phyloP scores from a whole-genome alignment of 164 flowering plant species.

The Nelumbo lutea region DNA sequence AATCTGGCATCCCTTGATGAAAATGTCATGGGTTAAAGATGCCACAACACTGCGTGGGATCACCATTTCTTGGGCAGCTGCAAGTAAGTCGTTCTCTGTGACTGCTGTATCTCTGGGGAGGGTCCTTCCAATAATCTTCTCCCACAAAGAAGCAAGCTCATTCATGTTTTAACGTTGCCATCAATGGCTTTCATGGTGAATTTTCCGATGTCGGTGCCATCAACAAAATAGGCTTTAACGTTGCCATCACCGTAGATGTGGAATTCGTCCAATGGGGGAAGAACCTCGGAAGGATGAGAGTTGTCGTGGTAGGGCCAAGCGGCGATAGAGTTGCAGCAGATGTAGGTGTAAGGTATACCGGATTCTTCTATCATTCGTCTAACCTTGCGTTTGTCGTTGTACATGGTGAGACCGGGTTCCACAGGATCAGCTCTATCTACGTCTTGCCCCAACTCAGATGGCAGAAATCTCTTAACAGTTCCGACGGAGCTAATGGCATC shows the following conservation, averaged over 20 bases:
- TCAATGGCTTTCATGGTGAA: constrained; percentile 46
- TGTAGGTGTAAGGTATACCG: constrained; percentile 53
- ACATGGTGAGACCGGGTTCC: constrained; percentile 64
- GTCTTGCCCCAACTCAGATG: constrained; percentile 80
- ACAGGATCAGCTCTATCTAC: constrained; percentile 64
- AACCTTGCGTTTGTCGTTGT: constrained; percentile 46
- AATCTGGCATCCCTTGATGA: constrained; percentile 52
- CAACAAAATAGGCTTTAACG: constrained; percentile 72
- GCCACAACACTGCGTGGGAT: constrained; percentile 64
- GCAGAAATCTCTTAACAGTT: constrained; percentile 66
- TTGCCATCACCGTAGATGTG: constrained; percentile 78
- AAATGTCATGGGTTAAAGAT: constrained; percentile 50
- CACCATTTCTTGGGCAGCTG: constrained; percentile 41
- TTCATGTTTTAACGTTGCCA: constrained; percentile 44
- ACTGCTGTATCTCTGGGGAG: constrained; percentile 44
- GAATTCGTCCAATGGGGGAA: constrained; percentile 59
- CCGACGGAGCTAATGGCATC: constrained; percentile 49
- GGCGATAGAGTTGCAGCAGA: constrained; percentile 74
- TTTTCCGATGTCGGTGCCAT: constrained; percentile 65
- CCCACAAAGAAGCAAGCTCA: constrained; percentile 60
- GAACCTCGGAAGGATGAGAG: constrained; percentile 56
- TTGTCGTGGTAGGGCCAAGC: constrained; percentile 78
- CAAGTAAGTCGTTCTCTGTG: constrained; percentile 42
- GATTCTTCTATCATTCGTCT: constrained; percentile 39
- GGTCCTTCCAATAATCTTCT: constrained; percentile 40